Evolutionary conservation across 768 basidiomycete genomes (phyloP).

Genomic region (Russula abietina): DNA sequence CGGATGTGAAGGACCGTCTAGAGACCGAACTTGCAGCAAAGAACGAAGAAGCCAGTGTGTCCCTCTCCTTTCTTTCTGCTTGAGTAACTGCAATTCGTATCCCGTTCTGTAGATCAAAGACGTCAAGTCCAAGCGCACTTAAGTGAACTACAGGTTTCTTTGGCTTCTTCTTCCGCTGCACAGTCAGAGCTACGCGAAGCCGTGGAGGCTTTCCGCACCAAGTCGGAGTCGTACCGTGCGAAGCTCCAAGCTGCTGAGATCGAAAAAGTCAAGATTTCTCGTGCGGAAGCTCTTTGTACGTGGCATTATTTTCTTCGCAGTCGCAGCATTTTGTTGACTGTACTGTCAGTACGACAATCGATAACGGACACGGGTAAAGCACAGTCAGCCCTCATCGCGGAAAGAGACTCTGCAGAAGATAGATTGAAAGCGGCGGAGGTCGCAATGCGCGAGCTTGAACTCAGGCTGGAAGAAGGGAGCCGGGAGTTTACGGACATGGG

Average conservation of each 20-base stretch:
- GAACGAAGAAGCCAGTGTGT: slow-evolving; percentile 54
- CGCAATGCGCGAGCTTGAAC: slow-evolving; percentile 52
- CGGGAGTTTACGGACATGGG: slow-evolving; percentile 61
- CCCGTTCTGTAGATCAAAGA: slow-evolving; percentile 42
- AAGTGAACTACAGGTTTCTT: slow-evolving; percentile 58
- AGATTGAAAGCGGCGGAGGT: slow-evolving; percentile 46
- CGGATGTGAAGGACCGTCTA: slow-evolving; percentile 49
- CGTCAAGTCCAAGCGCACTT: slow-evolving; percentile 52
- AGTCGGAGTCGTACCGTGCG: slow-evolving; percentile 51
- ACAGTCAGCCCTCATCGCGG: slow-evolving; percentile 44
- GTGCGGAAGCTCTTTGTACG: slow-evolving; percentile 58
- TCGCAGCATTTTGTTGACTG: not conserved
- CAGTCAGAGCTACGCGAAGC: slow-evolving; percentile 62
- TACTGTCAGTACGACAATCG: slow-evolving; percentile 47
- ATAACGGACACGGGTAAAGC: slow-evolving; percentile 58
- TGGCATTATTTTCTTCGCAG: not conserved
- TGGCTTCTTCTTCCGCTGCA: slow-evolving; percentile 52
- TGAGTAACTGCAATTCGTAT: not conserved
- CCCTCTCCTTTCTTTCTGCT: not conserved
- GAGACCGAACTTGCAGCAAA: slow-evolving; percentile 47
- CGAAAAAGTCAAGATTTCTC: slow-evolving; percentile 55
- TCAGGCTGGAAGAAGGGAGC: slow-evolving; percentile 60
- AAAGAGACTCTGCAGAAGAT: slow-evolving; percentile 48
- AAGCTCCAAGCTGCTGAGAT: slow-evolving; percentile 66
- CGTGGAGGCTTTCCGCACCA: slow-evolving; percentile 59